These are phyloP conservation scores for Saprolegnia diclina DNA, from an alignment of 352 stramenopile genomes.

Conservation along the genomic window DNA sequence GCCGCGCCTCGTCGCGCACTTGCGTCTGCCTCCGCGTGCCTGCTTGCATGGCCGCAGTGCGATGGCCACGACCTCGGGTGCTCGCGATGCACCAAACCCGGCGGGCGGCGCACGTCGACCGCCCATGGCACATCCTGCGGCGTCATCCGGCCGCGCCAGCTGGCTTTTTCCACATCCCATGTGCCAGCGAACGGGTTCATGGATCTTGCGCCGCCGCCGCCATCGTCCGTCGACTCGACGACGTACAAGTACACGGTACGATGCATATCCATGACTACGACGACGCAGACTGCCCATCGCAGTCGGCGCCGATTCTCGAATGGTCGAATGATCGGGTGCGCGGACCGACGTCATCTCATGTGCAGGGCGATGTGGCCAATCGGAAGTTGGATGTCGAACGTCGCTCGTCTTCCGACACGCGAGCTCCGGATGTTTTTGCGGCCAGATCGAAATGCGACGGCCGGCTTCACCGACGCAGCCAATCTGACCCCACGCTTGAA, in stretches of 20 bases:
- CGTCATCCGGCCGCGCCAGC: neutral
- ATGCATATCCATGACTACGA: no score
- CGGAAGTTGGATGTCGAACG: neutral
- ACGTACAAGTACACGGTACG: neutral
- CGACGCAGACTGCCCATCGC: no score
- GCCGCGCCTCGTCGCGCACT: neutral
- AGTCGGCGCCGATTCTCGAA: neutral
- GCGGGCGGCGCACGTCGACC: neutral
- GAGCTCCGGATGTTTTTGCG: neutral
- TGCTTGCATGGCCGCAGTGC: neutral
- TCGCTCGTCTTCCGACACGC: neutral
- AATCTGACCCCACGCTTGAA: neutral
- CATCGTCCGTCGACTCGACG: neutral
- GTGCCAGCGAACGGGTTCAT: neutral
- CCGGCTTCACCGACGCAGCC: neutral
- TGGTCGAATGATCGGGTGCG: neutral
- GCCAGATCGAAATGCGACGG: neutral
- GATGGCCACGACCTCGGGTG: neutral
- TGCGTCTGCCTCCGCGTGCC: neutral
- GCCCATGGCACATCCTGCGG: neutral
- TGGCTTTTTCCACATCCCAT: neutral
- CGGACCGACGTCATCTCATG: neutral
- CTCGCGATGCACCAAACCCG: neutral
- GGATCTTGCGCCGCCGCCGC: no score
- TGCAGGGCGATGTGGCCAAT: neutral